Percentiles rank a stretch among this genome's conserved stretches.
phyloP scores from a whole-genome alignment of 129 eudicot species.

The Helianthus tuberosus region DNA sequence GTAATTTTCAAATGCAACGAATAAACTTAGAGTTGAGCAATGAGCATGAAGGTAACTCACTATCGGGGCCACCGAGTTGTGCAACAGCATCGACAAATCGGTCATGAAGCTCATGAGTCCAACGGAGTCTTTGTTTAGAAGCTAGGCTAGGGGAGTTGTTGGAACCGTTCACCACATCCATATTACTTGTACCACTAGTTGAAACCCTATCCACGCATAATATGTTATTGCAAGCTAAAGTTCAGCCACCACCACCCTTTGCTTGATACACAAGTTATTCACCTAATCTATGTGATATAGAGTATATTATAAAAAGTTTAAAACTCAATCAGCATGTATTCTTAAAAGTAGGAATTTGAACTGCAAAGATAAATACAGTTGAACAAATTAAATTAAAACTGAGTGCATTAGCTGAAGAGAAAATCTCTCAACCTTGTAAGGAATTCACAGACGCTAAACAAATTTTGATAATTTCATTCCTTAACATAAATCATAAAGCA shows the following conservation, averaged over 20 bases:
- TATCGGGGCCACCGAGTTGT: constrained; percentile 89
- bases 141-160: constrained; percentile 60
- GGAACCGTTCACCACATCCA: constrained; percentile 38
- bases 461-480: not conserved
- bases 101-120: constrained; percentile 90
- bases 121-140: constrained; percentile 79
- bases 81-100: constrained; percentile 92
- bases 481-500: not conserved
- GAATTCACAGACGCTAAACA: not conserved
- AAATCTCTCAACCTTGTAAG: not conserved
- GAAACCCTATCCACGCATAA: constrained; percentile 22
- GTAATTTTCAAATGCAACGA: constrained; percentile 6
- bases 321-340: not conserved
- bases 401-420: not conserved
- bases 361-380: not conserved
- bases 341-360: not conserved
- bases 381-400: not conserved
- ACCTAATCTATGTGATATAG: constrained; percentile 17
- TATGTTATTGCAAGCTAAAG: constrained; percentile 13
- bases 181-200: constrained; percentile 21
- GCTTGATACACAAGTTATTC: constrained; percentile 23
- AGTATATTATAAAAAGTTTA: not conserved
- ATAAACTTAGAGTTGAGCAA: constrained; percentile 14
- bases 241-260: constrained; percentile 16
- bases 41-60: constrained; percentile 54